phyloP scores from a whole-genome alignment of 2,329 filamentous ascomycete species.

The Pleomassaria siparia region DNA sequence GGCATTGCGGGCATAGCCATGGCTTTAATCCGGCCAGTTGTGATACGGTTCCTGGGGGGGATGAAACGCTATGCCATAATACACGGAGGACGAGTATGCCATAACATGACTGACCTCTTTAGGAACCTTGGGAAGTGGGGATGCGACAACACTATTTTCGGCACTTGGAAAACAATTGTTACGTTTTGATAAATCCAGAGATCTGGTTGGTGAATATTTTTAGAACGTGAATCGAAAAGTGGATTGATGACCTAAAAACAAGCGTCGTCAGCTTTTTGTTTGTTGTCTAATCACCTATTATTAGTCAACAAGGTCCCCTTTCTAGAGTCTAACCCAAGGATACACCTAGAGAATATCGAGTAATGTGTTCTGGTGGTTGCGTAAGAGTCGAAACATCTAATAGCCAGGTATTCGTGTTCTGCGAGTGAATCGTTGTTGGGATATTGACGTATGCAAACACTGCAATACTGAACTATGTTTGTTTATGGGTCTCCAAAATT shows the following conservation, averaged over 20 bases:
- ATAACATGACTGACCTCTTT: not conserved
- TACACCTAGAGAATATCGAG: not conserved
- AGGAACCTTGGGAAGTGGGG: not conserved
- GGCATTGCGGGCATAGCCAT: not conserved
- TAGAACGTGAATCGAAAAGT: not conserved
- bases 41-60: not conserved
- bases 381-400: no score
- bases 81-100: no score
- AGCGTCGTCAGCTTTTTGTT: not conserved
- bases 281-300: not conserved
- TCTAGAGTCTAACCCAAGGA: not conserved
- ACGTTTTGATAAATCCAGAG: not conserved
- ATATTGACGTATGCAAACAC: not conserved
- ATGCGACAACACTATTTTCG: not conserved
- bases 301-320: not conserved
- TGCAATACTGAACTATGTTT: no score
- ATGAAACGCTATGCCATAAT: constrained; percentile 3
- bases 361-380: no score
- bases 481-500: no score
- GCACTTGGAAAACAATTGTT: not conserved
- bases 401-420: not conserved
- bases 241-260: not conserved
- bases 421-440: not conserved
- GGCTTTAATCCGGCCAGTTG: not conserved
- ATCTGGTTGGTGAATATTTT: not conserved